Evolutionary conservation across 1,284 basidiomycete species (phyloP).

Genomic region (Tetrapyrgos nigripes): DNA sequence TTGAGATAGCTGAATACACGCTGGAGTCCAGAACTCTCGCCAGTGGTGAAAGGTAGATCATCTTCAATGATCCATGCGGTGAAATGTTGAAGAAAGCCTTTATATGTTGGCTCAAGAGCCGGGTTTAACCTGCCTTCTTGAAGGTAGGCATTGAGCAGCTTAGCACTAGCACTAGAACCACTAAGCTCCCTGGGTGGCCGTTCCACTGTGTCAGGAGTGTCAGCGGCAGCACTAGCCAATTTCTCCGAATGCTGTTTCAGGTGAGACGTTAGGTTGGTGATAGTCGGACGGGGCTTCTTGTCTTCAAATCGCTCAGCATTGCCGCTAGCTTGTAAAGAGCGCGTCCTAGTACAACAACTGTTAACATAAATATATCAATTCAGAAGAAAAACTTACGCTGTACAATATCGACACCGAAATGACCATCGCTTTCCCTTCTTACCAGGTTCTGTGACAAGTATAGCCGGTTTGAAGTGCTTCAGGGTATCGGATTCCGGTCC

Average conservation of each 20-base stretch:
- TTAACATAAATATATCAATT: neutral
- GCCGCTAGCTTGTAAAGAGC: slow-evolving; percentile 12
- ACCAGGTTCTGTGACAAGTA: slow-evolving; percentile 6
- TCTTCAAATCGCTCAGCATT: slow-evolving; percentile 25
- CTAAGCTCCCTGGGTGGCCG: neutral
- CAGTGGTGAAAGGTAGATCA: slow-evolving; percentile 36
- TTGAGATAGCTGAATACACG: slow-evolving; percentile 21
- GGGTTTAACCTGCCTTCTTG: slow-evolving; percentile 32
- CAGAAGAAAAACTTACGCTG: slow-evolving; percentile 8
- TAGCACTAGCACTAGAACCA: slow-evolving; percentile 12
- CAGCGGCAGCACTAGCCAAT: neutral
- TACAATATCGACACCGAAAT: slow-evolving; percentile 26
- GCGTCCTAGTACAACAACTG: neutral
- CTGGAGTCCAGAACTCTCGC: slow-evolving; percentile 28
- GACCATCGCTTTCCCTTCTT: slow-evolving; percentile 20
- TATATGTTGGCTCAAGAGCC: slow-evolving; percentile 22
- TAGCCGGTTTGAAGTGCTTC: slow-evolving; percentile 22
- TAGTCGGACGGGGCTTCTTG: slow-evolving; percentile 24
- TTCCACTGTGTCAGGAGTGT: neutral
- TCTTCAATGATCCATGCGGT: slow-evolving; percentile 39
- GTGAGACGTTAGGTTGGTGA: slow-evolving; percentile 33
- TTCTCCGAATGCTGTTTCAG: slow-evolving; percentile 7
- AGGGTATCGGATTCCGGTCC: slow-evolving; percentile 26
- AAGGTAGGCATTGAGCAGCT: slow-evolving; percentile 29
- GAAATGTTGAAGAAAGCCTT: slow-evolving; percentile 35